Evolutionary conservation across 2,329 filamentous ascomycete genomes (phyloP), one percentile per base, ranked within the genome.

Genomic region (Penicillium polonicum): DNA sequence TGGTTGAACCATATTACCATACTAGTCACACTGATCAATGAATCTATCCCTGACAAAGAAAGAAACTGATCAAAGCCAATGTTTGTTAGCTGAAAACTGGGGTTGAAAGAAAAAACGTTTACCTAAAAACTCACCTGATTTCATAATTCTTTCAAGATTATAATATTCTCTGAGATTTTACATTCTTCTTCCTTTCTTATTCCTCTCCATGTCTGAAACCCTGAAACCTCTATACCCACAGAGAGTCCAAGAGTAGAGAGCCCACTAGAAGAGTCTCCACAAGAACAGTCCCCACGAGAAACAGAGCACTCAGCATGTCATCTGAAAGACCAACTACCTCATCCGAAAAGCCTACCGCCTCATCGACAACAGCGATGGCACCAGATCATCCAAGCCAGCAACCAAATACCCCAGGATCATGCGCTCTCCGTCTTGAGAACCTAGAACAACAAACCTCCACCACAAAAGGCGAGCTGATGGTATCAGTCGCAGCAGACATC

Each of bases 401-500:
- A 9, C 33, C 27, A 15, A 49, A 5, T 5, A n/a, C 15, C 13
- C 25, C 55, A 48, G 19, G 63, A n/a, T 60, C 58, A 38, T 65
- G 63, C 9, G 60, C 63, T 15, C 57, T 69, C 23, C 66, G 65
- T 50, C 63, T 75, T 17, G 60, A 60, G 12, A 56, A 63, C 9
- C 36, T 72, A 3, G 60, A 65, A 29, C 44, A 25, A 9, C 60
- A 68, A 49, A 56, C 63, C 25, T 45, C 64, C 0, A 4, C 15
- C 4, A 45, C 58, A 10, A 74, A 73, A 57, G 55, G 58, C 6
- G 41, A 58, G 8, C 59, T 70, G 12, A 60, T 74, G 36, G 19
- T 50, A 12, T 63, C 68, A 12, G 62, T 75, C 48, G 68, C 71
- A 19, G 55, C 65, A 35, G 71, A 76, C 46, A 71, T 76, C 42